Evolutionary conservation across 345 rosid species (phyloP), one percentile per base, ranked within the genome.

Genomic region (Pistacia integerrima): DNA sequence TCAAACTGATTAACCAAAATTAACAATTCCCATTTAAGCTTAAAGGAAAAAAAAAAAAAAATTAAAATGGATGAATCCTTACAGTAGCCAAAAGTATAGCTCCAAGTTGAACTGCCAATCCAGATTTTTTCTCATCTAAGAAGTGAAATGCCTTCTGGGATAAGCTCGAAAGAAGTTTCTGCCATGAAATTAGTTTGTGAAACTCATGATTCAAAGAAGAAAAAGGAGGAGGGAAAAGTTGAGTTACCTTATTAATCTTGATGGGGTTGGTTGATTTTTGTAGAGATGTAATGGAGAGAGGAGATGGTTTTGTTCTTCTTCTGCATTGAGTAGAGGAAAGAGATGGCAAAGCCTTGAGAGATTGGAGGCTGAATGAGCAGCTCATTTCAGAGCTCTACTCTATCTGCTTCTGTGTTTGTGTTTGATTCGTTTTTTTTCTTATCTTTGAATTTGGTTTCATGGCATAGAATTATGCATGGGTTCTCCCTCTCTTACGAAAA

Each of bases 51-150:
- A 35, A 25, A 60, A 33, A 0, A 16, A 28, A 41, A 56, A 9
- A 41, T 33, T 2, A 10, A 0, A 11, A 52, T 59, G 44, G 28
- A 22, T 67, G 44, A 41, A 41, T 11, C 10, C 81, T 82, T 77
- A 92, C 97, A 68, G 87, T 54, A 76, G 88, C 87, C 58, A 89
- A 71, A 59, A 90, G 76, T 63, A 62, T 33, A 18, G 89, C 87
- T 70, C 87, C 95, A 61, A 88, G 69, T 81, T 86, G 92, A 77
- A 89, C 69, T 64, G 85, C 90, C 76, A 86, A 75, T 75, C 86
- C 76, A 58, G 83, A 75, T 64, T 78, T 89, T 73, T 86, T 90
- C 22, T 59, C 67, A 73, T 76, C 81, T 60, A 71, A 48, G 63
- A 2, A 75, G 14, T 70, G 80, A 44, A 13, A 25, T 3, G 78